Evolutionary conservation across 2,329 filamentous ascomycete species (phyloP).

Genomic region (Colletotrichum higginsianum): DNA sequence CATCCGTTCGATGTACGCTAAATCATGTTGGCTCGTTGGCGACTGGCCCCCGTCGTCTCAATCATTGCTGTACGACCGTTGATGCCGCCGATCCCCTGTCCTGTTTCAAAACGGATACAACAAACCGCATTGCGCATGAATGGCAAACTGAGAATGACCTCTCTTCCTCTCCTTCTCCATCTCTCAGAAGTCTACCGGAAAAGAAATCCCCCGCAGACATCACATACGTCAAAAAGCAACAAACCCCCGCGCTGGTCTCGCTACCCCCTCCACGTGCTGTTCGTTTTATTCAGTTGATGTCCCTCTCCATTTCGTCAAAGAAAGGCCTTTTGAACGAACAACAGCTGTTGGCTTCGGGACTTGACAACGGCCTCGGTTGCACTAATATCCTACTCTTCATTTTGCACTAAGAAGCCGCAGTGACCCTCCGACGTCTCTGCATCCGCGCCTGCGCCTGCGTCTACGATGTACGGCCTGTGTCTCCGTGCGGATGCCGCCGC

Average conservation of each 20-base stretch:
- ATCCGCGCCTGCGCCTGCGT: background rate
- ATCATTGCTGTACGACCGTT: conserved; percentile 19
- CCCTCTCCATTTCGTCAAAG: background rate
- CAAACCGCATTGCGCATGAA: conserved; percentile 14
- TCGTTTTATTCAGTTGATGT: background rate
- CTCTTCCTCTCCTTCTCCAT: background rate
- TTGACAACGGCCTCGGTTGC: background rate
- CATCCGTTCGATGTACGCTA: no score
- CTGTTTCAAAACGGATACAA: background rate
- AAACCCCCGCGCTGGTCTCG: conserved; percentile 5
- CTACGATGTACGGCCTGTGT: background rate
- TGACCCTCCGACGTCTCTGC: background rate
- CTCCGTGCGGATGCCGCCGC: background rate
- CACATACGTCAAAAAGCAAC: background rate
- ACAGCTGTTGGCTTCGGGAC: background rate
- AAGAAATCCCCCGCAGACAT: background rate
- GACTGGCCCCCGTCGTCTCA: background rate
- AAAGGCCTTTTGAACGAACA: background rate
- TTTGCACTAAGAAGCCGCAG: background rate
- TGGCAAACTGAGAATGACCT: conserved; percentile 7
- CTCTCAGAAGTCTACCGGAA: background rate
- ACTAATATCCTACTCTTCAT: background rate
- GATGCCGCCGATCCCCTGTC: conserved; percentile 14
- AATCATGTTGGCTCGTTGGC: background rate
- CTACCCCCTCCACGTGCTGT: conserved; percentile 28